These are phyloP conservation scores for Achaetomium macrosporum DNA, from an alignment of 2,329 filamentous ascomycete species.

Conservation along the genomic window DNA sequence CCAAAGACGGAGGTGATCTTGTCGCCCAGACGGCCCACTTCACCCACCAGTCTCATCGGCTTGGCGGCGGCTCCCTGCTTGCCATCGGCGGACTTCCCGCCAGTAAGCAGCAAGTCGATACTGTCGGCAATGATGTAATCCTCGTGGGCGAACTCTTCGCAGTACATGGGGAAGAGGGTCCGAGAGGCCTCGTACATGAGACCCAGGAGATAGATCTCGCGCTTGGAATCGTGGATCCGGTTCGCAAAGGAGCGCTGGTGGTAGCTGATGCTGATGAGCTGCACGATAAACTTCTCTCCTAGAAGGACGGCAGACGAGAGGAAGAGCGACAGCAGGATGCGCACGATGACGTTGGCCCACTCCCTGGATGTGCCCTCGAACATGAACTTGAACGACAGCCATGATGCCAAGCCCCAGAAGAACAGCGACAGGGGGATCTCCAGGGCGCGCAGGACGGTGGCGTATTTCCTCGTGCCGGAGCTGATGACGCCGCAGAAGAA, in stretches of 20 bases:
- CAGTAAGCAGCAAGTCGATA: conserved; percentile 61
- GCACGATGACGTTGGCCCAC: conserved; percentile 56
- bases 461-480: conserved; percentile 65
- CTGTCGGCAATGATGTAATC: conserved; percentile 88
- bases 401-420: conserved; percentile 60
- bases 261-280: conserved; percentile 79
- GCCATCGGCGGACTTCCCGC: conserved; percentile 38
- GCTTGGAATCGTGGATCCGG: conserved; percentile 84
- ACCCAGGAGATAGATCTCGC: conserved; percentile 72
- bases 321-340: conserved; percentile 60
- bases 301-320: conserved; percentile 66
- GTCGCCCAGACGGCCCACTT: conserved; percentile 77
- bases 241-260: conserved; percentile 78
- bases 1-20: conserved; percentile 92
- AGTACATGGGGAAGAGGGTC: conserved; percentile 86
- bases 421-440: conserved; percentile 63
- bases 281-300: conserved; percentile 71
- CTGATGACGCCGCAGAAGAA: conserved; percentile 65
- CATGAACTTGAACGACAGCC: conserved; percentile 55
- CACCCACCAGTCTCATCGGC: conserved; percentile 72
- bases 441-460: conserved; percentile 56
- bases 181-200: conserved; percentile 87
- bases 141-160: conserved; percentile 82
- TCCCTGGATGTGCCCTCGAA: conserved; percentile 38
- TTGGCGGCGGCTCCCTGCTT: conserved; percentile 57